Evolutionary conservation across 2,329 filamentous ascomycete species (phyloP).

Genomic region (Penicillium sp.): DNA sequence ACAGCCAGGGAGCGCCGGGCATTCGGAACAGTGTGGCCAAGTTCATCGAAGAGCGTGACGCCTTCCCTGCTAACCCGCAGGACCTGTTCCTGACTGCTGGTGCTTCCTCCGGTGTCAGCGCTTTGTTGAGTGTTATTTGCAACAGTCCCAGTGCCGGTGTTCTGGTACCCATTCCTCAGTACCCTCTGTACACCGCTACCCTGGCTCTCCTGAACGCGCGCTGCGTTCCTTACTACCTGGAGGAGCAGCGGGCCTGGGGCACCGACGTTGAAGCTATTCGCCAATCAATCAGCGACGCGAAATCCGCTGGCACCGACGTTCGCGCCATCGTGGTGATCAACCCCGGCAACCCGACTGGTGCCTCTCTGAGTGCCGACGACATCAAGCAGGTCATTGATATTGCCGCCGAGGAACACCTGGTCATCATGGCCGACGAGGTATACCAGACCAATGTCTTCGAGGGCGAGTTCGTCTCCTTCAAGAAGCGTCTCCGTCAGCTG

Average conservation of each 20-base stretch:
- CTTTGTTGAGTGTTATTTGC: constrained; percentile 84
- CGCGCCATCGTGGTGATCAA: constrained; percentile 96
- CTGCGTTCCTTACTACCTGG: constrained; percentile 88
- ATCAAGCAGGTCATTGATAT: constrained; percentile 82
- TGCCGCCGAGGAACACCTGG: constrained; percentile 75
- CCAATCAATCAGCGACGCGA: constrained; percentile 66
- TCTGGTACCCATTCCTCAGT: constrained; percentile 93
- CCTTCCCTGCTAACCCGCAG: constrained; percentile 71
- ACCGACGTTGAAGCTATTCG: constrained; percentile 78
- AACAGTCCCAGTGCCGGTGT: constrained; percentile 70
- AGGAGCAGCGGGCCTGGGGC: constrained; percentile 81
- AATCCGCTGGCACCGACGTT: constrained; percentile 72
- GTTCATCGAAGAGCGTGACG: constrained; percentile 90
- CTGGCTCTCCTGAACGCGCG: constrained; percentile 77
- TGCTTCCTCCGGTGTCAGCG: constrained; percentile 91
- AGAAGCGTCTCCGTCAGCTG: constrained; percentile 73
- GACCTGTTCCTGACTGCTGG: constrained; percentile 88
- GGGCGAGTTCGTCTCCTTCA: constrained; percentile 94
- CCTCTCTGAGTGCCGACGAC: constrained; percentile 71
- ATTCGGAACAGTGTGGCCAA: constrained; percentile 86
- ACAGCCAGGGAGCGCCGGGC: constrained; percentile 78
- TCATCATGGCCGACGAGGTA: constrained; percentile 92
- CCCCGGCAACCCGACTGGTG: constrained; percentile 94
- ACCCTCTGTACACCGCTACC: constrained; percentile 94
- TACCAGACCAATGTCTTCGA: constrained; percentile 99